Conservation (phyloP, 495 filamentous ascomycete genomes). For the Penicillium atrosanguineum region DNA sequence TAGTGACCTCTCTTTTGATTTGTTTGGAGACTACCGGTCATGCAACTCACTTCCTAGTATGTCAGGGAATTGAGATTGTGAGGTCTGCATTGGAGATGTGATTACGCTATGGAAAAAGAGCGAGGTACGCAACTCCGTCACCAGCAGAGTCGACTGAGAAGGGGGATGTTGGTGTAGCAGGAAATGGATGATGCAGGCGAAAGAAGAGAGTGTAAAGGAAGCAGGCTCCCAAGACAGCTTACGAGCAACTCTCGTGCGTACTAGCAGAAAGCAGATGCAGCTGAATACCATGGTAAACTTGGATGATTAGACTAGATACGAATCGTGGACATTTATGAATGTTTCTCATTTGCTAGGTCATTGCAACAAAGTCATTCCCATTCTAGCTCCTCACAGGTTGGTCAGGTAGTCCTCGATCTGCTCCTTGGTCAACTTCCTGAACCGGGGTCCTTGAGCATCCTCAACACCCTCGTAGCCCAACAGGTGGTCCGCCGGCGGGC, state of each 20-base stretch:
- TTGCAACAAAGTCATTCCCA: background rate
- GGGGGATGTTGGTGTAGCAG: no score
- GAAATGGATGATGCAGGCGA: no score
- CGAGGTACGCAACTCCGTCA: no score
- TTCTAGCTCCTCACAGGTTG: constrained; percentile 62
- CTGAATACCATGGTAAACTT: background rate
- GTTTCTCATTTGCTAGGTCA: background rate
- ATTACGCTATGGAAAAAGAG: no score
- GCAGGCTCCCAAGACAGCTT: no score
- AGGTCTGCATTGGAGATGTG: no score
- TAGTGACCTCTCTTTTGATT: no score
- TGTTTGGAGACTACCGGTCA: no score
- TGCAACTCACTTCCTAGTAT: no score
- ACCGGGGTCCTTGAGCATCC: constrained; percentile 84
- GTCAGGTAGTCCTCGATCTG: constrained; percentile 99
- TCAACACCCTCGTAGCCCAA: constrained; percentile 92
- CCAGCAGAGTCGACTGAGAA: no score
- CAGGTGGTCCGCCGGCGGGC: constrained; percentile 86
- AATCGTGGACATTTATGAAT: background rate
- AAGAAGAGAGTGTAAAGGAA: no score
- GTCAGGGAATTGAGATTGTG: no score
- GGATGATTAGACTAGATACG: background rate
- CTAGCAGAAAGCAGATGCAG: background rate
- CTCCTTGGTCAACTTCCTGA: constrained; percentile 92
- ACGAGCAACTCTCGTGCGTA: background rate